phyloP scores from a whole-genome alignment of 1,139 yeast species.

The Geotrichum histeridarum region DNA sequence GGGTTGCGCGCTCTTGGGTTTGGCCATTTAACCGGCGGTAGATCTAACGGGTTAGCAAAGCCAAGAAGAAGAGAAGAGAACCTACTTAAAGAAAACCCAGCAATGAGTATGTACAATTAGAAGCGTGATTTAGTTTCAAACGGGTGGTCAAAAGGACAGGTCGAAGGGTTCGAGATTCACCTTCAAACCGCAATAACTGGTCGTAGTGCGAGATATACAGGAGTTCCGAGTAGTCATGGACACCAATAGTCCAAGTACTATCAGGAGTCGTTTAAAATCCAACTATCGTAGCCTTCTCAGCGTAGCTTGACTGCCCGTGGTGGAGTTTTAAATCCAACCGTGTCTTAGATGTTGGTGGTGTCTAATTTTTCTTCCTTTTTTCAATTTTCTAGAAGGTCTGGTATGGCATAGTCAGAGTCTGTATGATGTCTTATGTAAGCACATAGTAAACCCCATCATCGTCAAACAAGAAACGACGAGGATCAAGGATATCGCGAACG shows the following conservation, averaged over 20 bases:
- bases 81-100: background rate
- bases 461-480: too few relatives aligned
- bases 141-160: too few relatives aligned
- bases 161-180: background rate
- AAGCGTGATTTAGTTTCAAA: too few relatives aligned
- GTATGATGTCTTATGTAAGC: too few relatives aligned
- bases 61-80: background rate
- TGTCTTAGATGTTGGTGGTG: background rate
- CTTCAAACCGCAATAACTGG: background rate
- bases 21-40: conserved; percentile 9
- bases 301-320: background rate
- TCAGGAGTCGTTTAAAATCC: background rate
- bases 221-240: background rate
- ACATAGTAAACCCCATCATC: too few relatives aligned
- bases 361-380: background rate
- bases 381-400: background rate
- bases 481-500: too few relatives aligned
- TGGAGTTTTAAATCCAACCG: background rate
- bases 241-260: background rate
- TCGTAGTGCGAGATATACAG: background rate
- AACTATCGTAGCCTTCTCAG: background rate
- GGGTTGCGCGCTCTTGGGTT: conserved; percentile 6
- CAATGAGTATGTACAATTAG: background rate
- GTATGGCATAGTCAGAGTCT: too few relatives aligned
- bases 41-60: background rate